Evolutionary conservation across 257 asterid genomes (phyloP), one percentile per base, ranked within the genome.

Genomic region (Ehretia macrophylla): DNA sequence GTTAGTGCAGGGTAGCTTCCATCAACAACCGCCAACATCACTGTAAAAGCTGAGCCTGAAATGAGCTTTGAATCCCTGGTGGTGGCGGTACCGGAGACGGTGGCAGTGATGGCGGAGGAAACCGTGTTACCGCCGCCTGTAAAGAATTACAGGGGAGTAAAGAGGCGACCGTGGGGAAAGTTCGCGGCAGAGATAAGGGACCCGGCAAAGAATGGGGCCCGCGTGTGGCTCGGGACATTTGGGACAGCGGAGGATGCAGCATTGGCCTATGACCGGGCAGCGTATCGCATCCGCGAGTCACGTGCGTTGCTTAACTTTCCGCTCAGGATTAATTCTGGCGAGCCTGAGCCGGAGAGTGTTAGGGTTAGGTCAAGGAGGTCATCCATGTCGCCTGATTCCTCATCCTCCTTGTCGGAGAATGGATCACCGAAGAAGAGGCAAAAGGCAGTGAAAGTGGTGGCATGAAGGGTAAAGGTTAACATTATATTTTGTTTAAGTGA

Each of bases 161-260:
- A 81, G 46, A 51, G 65, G 22, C 13, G 84, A 55, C 81, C 81
- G 1, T 79, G 84, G 81, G 84, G 84, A 16, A 79, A 66, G 55
- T 79, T 68, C 38, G 81, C 84, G 8, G 79, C 81, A 32, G 84
- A 79, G 69, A 79, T 75, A 47, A 69, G 84, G 54, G 81, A 79
- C 51, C 84, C 84, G 8, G 73, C 78, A 14, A 72, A 63, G 19
- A 75, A 75, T 20, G 84, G 84, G 3, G 68, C 74, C 19, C 71
- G 84, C 0, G 74, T 75, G 14, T 79, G 84, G 84, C 51, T 79
- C 0, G 81, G 84, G 39, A 79, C 84, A 0, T 79, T 56, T 27
- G 74, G 70, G 65, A 75, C 74, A 16, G 81, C 79, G 23, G 79
- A 75, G 63, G 79, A 79, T 20, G 84, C 84, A 10, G 84, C 79